Percentiles rank a stretch among this genome's conserved stretches.
Evolutionary conservation across 2,329 filamentous ascomycete species (phyloP).

Genomic region (Xylaria multiplex): DNA sequence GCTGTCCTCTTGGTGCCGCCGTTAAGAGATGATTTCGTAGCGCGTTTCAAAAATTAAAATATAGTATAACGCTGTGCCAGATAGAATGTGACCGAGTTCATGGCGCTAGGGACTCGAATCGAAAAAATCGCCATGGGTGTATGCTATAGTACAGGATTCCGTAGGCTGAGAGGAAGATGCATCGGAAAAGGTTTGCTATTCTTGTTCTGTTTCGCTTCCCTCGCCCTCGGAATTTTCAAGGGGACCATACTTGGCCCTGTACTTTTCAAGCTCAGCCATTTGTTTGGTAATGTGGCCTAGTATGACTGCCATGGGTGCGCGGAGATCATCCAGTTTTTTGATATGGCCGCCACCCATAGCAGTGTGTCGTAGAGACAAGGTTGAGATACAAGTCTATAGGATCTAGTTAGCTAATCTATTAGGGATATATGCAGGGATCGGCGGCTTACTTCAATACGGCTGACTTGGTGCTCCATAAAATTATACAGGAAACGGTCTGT

Average conservation of each 20-base stretch:
- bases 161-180: conserved; percentile 7
- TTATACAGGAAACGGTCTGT: conserved; percentile 88
- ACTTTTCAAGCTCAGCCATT: conserved; percentile 70
- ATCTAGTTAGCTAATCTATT: conserved; percentile 39
- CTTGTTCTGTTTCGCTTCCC: conserved; percentile 52
- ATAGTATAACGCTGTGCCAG: conserved; percentile 36
- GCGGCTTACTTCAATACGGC: conserved; percentile 85
- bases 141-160: conserved; percentile 31
- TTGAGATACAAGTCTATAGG: conserved; percentile 79
- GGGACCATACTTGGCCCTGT: conserved; percentile 64
- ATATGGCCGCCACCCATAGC: conserved; percentile 73
- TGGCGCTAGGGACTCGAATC: conserved; percentile 6
- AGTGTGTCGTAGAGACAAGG: conserved; percentile 81
- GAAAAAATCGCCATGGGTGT: conserved; percentile 24
- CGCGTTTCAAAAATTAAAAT: conserved; percentile 43
- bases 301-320: conserved; percentile 80
- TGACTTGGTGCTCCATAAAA: conserved; percentile 94
- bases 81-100: conserved; percentile 21
- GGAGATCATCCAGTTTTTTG: conserved; percentile 74
- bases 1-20: conserved; percentile 30
- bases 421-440: conserved; percentile 15
- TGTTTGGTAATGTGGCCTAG: conserved; percentile 70
- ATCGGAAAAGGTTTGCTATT: conserved; percentile 34
- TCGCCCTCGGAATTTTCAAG: conserved; percentile 51
- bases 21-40: conserved; percentile 42